Percentiles rank a stretch among this genome's conserved stretches.
These are phyloP conservation scores for Dentipellis fragilis DNA, from an alignment of 768 basidiomycete species.

Conservation along the genomic window DNA sequence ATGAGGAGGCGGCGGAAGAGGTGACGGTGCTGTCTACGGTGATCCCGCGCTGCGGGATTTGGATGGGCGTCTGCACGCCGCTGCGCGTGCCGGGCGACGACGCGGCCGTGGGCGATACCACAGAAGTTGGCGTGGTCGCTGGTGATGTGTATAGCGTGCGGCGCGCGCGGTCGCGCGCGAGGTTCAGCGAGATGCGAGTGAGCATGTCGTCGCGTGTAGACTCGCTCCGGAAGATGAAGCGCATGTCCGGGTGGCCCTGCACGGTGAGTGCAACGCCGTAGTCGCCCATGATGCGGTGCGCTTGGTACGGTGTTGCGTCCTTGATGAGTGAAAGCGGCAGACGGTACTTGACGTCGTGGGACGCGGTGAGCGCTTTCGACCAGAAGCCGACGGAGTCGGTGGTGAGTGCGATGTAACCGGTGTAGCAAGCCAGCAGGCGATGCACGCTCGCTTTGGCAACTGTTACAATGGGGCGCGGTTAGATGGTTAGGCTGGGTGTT, in stretches of 20 bases:
- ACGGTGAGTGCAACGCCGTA: constrained; percentile 2
- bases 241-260: constrained; percentile 8
- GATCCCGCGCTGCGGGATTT: background rate
- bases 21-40: background rate
- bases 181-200: background rate
- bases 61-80: background rate
- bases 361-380: constrained; percentile 8
- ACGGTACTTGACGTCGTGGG: constrained; percentile 8
- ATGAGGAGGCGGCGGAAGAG: background rate
- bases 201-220: constrained; percentile 5
- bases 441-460: constrained; percentile 6
- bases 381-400: constrained; percentile 12
- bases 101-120: background rate
- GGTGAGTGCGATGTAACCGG: constrained; percentile 8
- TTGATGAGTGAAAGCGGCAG: constrained; percentile 9
- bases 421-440: constrained; percentile 3
- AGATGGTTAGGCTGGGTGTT: background rate
- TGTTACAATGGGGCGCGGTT: background rate
- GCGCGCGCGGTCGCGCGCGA: constrained; percentile 2
- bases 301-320: background rate
- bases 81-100: too few species aligned
- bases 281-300: constrained; percentile 2
- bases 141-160: background rate
- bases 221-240: constrained; percentile 1
- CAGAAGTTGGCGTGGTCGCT: background rate